Evolutionary conservation across 2,329 filamentous ascomycete species (phyloP).

Genomic region (Westerdykella ornata): DNA sequence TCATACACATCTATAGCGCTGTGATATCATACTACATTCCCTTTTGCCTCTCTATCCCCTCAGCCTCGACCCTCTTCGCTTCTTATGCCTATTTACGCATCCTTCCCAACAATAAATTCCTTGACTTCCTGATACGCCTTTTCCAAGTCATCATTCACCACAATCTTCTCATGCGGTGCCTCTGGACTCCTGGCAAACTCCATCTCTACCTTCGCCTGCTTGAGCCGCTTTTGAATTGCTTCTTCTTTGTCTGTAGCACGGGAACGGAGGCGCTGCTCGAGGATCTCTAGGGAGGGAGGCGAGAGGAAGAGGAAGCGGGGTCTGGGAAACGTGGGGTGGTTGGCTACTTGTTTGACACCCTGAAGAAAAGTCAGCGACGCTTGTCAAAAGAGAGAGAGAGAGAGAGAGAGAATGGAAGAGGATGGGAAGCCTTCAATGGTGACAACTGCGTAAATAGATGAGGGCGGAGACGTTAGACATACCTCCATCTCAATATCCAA

Average conservation of each 20-base stretch:
- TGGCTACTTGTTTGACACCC: slow-evolving; percentile 90
- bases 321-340: slow-evolving; percentile 54
- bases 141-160: slow-evolving; percentile 49
- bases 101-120: slow-evolving; percentile 44
- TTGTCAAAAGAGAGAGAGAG: not conserved
- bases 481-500: slow-evolving; percentile 97
- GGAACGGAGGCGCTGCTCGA: slow-evolving; percentile 55
- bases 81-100: slow-evolving; percentile 14
- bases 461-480: slow-evolving; percentile 13
- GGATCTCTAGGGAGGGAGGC: slow-evolving; percentile 65
- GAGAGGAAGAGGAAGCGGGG: slow-evolving; percentile 80
- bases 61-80: not conserved
- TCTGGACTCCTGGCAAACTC: slow-evolving; percentile 35
- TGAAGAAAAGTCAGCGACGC: slow-evolving; percentile 20
- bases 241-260: slow-evolving; percentile 44
- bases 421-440: not conserved
- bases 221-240: slow-evolving; percentile 43
- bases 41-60: not conserved
- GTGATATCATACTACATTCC: not conserved
- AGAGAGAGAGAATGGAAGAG: not conserved
- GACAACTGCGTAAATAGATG: not conserved
- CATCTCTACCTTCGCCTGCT: slow-evolving; percentile 43
- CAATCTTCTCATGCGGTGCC: slow-evolving; percentile 47
- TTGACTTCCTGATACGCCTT: slow-evolving; percentile 46
- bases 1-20: too few species aligned